Evolutionary conservation across 208 protist genomes (phyloP).

Genomic region (Acanthamoeba sp.): DNA sequence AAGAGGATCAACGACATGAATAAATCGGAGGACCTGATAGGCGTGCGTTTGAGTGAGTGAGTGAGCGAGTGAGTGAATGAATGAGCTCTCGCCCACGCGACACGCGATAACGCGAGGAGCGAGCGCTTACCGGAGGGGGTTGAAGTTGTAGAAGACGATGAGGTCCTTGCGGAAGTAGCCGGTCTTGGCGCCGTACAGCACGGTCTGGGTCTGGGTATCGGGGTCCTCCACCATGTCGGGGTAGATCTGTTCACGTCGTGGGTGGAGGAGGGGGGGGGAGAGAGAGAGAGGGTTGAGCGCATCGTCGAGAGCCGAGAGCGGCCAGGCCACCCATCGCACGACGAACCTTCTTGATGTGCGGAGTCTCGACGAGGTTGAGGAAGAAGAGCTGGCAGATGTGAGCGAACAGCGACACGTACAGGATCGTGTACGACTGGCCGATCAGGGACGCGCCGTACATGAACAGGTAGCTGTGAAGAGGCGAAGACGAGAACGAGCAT

Average conservation of each 20-base stretch:
- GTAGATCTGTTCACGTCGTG: conserved; percentile 80
- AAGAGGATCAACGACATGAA: conserved; percentile 90
- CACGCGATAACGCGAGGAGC: background rate
- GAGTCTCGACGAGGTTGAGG: conserved; percentile 94
- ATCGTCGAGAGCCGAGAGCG: too few relatives aligned
- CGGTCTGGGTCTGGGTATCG: conserved; percentile 69
- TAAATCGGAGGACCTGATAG: conserved; percentile 87
- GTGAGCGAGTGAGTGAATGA: background rate
- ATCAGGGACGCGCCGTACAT: conserved; percentile 95
- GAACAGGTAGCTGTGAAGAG: conserved; percentile 90
- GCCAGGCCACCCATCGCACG: too few relatives aligned
- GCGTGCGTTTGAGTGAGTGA: too few relatives aligned
- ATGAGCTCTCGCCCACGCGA: background rate
- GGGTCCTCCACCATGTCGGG: conserved; percentile 83
- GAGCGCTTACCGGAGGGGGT: conserved; percentile 75
- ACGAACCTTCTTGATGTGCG: conserved; percentile 86
- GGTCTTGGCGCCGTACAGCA: conserved; percentile 45
- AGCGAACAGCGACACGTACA: conserved; percentile 94
- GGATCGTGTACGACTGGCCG: conserved; percentile 93
- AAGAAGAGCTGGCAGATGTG: conserved; percentile 95
- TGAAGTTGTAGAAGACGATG: conserved; percentile 91
- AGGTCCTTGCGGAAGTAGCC: conserved; percentile 85
- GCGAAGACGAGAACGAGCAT: too few relatives aligned
- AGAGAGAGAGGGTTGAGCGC: too few relatives aligned
- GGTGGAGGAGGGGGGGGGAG: too few relatives aligned